phyloP scores from a whole-genome alignment of 2,329 filamentous ascomycete genomes.

The Hypoxylon sp. region DNA sequence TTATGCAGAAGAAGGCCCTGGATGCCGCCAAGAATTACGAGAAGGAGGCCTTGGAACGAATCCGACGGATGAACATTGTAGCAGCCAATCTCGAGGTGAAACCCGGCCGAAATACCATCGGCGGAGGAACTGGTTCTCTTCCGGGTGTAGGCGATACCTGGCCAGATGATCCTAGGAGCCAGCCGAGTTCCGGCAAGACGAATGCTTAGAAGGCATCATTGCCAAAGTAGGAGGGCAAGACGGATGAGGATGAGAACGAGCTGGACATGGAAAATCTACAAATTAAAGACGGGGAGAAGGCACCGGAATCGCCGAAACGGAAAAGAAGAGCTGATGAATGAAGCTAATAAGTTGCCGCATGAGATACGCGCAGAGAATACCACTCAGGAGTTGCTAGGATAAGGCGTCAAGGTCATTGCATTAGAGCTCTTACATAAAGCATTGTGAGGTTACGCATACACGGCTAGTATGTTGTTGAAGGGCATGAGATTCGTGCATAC shows the following conservation, averaged over 20 bases:
- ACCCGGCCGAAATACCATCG: constrained; percentile 47
- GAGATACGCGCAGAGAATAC: not conserved
- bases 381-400: constrained; percentile 39
- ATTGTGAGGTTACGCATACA: constrained; percentile 19
- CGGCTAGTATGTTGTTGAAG: constrained; percentile 8
- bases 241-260: not conserved
- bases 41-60: constrained; percentile 79
- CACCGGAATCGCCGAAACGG: not conserved
- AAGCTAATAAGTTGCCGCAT: constrained; percentile 3
- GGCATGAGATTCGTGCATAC: constrained; percentile 30
- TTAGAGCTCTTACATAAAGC: constrained; percentile 15
- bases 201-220: constrained; percentile 26
- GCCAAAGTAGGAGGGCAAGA: not conserved
- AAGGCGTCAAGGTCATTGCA: constrained; percentile 38
- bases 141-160: constrained; percentile 48
- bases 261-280: not conserved
- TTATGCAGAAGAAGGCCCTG: constrained; percentile 79
- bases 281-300: not conserved
- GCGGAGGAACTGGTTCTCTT: constrained; percentile 27
- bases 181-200: constrained; percentile 27
- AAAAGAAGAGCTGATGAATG: not conserved
- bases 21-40: constrained; percentile 80
- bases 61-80: constrained; percentile 83
- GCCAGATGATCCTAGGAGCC: constrained; percentile 43
- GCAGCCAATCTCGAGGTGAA: constrained; percentile 82